These are phyloP conservation scores for Rosa persica DNA, from an alignment of 306 rosid species.

Conservation along the genomic window DNA sequence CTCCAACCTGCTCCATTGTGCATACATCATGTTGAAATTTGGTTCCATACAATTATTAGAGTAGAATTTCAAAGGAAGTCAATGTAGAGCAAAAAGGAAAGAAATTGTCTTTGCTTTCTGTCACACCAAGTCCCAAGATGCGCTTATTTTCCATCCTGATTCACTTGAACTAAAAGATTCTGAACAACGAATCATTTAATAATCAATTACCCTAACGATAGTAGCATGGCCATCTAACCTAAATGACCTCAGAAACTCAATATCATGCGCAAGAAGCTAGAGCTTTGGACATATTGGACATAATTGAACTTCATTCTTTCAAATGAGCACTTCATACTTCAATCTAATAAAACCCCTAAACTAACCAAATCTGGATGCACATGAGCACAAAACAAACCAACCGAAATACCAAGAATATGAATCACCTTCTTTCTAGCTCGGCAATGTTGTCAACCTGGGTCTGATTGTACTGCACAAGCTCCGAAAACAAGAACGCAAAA, in stretches of 20 bases:
- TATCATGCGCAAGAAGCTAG: not conserved
- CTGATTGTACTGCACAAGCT: conserved; percentile 99
- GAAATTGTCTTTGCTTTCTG: not conserved
- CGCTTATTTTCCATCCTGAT: not conserved
- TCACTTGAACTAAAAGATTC: not conserved
- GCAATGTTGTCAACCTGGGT: conserved; percentile 96
- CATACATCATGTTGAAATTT: conserved; percentile 8
- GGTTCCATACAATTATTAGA: not conserved
- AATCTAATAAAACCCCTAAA: not conserved
- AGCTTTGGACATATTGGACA: not conserved
- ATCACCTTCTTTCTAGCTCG: conserved; percentile 90
- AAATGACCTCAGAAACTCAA: not conserved
- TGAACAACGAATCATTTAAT: not conserved
- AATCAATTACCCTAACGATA: not conserved
- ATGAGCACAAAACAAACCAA: not conserved
- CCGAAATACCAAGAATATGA: not conserved
- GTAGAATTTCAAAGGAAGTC: not conserved
- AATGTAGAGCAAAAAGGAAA: not conserved
- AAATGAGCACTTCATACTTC: too few species aligned
- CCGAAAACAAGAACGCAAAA: conserved; percentile 94
- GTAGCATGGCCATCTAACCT: not conserved
- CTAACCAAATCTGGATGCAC: not conserved
- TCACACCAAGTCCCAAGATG: not conserved
- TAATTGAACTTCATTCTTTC: not conserved
- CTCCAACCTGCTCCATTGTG: conserved; percentile 63